Conservation (phyloP, 495 filamentous ascomycete species). For the Xylaria venustula region DNA sequence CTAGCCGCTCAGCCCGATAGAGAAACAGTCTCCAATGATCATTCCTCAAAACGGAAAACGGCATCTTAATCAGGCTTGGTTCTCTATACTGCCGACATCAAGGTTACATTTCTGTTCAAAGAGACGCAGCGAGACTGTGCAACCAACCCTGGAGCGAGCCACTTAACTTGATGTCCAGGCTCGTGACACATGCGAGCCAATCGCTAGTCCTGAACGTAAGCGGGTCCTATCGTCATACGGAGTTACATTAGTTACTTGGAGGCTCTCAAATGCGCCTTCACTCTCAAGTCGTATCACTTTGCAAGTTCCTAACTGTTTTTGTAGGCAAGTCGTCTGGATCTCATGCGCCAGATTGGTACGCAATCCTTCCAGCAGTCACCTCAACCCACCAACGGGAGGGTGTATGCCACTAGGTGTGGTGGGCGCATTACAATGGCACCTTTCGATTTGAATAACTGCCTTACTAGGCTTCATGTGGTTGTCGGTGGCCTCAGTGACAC, state of each 20-base stretch:
- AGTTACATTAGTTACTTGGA: conserved; percentile 15
- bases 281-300: neutral
- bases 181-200: conserved; percentile 15
- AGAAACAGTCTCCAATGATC: conserved; percentile 10
- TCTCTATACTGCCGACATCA: conserved; percentile 5
- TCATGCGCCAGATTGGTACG: neutral
- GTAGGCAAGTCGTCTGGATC: neutral
- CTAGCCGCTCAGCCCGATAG: conserved; percentile 13
- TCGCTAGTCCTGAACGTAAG: neutral
- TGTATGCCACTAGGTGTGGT: neutral
- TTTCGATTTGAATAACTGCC: conserved; percentile 2
- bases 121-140: conserved; percentile 13
- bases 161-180: conserved; percentile 12
- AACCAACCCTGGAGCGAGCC: conserved; percentile 14
- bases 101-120: conserved; percentile 12
- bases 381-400: conserved; percentile 2
- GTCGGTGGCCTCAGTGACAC: conserved; percentile 12
- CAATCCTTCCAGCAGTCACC: neutral
- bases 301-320: neutral
- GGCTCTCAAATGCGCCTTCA: conserved; percentile 10
- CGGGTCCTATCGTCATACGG: conserved; percentile 15
- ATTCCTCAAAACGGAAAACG: conserved; percentile 12
- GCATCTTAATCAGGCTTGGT: conserved; percentile 13
- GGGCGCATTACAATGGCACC: conserved; percentile 1
- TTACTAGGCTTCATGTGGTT: neutral